These are phyloP conservation scores for Rosa hybrid DNA, from an alignment of 331 rosid species.

Conservation along the genomic window DNA sequence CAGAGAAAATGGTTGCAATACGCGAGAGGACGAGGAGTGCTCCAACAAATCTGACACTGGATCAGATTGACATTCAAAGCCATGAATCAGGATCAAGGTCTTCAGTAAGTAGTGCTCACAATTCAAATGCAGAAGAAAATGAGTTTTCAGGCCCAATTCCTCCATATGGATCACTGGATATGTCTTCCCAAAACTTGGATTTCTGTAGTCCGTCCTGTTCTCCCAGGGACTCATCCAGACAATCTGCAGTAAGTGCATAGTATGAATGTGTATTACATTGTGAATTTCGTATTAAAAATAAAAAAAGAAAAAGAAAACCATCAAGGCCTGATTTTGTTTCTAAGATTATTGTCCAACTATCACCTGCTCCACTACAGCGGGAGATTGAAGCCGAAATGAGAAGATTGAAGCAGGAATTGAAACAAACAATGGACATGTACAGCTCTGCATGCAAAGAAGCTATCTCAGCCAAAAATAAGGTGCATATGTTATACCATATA, in stretches of 20 bases:
- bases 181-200: slow-evolving; percentile 34
- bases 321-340: not conserved
- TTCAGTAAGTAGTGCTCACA: slow-evolving; percentile 25
- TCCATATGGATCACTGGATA: slow-evolving; percentile 43
- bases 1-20: slow-evolving; percentile 33
- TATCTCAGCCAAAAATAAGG: slow-evolving; percentile 89
- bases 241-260: slow-evolving; percentile 51
- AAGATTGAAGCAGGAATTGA: slow-evolving; percentile 82
- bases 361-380: slow-evolving; percentile 45
- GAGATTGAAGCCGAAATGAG: slow-evolving; percentile 86
- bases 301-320: too few species aligned
- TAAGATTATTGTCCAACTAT: not conserved
- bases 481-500: slow-evolving; percentile 24
- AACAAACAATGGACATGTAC: slow-evolving; percentile 97
- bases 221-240: slow-evolving; percentile 25
- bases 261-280: not conserved
- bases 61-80: slow-evolving; percentile 30
- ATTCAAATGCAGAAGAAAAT: slow-evolving; percentile 47
- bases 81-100: slow-evolving; percentile 38
- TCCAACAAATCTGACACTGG: slow-evolving; percentile 40
- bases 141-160: slow-evolving; percentile 18
- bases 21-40: slow-evolving; percentile 56
- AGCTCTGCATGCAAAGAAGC: slow-evolving; percentile 99
- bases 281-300: not conserved
- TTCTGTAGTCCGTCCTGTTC: slow-evolving; percentile 22